Percentiles rank a stretch among this genome's conserved stretches.
Conservation (phyloP, 2,329 filamentous ascomycete species). For the Sporothrix phasma region DNA sequence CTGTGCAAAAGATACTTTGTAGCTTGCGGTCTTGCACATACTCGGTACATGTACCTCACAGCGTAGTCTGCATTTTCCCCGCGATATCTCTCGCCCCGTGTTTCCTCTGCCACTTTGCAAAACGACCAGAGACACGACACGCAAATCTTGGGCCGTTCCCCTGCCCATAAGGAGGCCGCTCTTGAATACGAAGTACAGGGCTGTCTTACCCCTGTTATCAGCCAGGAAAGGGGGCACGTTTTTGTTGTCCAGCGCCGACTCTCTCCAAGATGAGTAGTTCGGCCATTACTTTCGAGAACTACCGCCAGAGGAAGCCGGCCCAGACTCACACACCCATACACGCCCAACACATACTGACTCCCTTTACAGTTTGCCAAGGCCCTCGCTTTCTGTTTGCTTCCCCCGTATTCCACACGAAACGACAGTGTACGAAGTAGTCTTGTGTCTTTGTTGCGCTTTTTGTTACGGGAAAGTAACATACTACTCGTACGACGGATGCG, state of each 20-base stretch:
- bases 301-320: background rate
- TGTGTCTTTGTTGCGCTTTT: too few relatives aligned
- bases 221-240: background rate
- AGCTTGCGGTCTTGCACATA: too few relatives aligned
- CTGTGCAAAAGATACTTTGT: too few relatives aligned
- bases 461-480: too few relatives aligned
- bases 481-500: too few relatives aligned
- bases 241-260: background rate
- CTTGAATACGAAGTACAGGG: background rate
- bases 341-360: background rate
- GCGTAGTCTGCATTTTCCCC: too few relatives aligned
- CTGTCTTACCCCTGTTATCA: background rate
- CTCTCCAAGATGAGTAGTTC: background rate
- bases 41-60: too few relatives aligned
- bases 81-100: too few relatives aligned
- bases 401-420: background rate
- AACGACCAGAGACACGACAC: background rate
- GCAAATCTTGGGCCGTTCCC: background rate
- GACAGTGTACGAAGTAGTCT: too few relatives aligned
- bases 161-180: background rate
- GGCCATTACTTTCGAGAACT: slow-evolving; percentile 1
- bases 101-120: background rate
- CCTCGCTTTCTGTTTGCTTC: background rate
- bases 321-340: background rate
- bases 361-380: background rate